A percentile compares a stretch with the other conserved stretches of the same genome.
Conservation (phyloP, 2,329 filamentous ascomycete species). For the Chaetothyriales sp. region DNA sequence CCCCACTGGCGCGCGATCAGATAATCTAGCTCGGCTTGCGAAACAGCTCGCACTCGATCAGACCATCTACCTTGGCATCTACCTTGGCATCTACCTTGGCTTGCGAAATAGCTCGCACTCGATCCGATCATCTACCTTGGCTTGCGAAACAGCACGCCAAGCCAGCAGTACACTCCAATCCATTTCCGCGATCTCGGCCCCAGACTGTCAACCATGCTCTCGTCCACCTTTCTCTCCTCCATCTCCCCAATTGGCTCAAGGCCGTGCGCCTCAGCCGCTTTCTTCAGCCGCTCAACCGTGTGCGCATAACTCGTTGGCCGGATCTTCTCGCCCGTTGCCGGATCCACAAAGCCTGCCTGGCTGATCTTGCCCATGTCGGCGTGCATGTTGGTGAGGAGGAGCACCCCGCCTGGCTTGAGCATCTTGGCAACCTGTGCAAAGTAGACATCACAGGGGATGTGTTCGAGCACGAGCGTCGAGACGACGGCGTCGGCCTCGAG, state of each 20-base stretch:
- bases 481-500: conserved; percentile 28
- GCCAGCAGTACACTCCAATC: conserved; percentile 41
- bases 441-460: conserved; percentile 43
- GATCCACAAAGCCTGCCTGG: conserved; percentile 50
- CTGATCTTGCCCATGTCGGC: conserved; percentile 42
- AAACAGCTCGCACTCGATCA: conserved; percentile 28
- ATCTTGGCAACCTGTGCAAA: conserved; percentile 36
- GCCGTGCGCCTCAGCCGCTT: conserved; percentile 34
- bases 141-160: conserved; percentile 36
- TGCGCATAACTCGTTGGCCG: conserved; percentile 47
- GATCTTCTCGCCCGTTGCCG: conserved; percentile 41
- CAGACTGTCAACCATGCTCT: conserved; percentile 43
- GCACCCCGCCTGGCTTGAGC: conserved; percentile 34
- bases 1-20: neutral
- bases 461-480: conserved; percentile 52
- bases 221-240: conserved; percentile 34
- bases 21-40: conserved; percentile 17
- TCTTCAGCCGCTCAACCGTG: conserved; percentile 38
- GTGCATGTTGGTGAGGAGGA: conserved; percentile 58
- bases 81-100: conserved; percentile 2
- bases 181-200: conserved; percentile 52
- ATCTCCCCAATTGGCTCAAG: conserved; percentile 32
- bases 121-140: neutral
- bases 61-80: too few species aligned
- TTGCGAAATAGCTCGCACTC: conserved; percentile 26